These are phyloP conservation scores for Neotropicomus parvogracilis DNA, from an alignment of 1,284 basidiomycete species.

Conservation along the genomic window DNA sequence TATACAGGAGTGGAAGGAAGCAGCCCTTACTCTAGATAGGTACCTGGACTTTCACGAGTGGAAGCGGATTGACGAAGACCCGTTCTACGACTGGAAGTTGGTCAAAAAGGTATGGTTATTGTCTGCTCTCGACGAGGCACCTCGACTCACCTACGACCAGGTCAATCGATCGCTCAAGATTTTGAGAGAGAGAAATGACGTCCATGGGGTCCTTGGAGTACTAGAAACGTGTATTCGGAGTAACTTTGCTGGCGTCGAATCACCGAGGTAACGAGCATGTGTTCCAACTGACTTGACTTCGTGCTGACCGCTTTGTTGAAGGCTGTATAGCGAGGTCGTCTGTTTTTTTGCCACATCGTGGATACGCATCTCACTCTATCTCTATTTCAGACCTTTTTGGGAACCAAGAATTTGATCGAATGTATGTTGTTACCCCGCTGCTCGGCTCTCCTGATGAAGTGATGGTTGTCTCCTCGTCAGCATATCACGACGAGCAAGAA, in stretches of 20 bases:
- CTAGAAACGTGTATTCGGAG: slow-evolving; percentile 88
- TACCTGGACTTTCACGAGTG: slow-evolving; percentile 84
- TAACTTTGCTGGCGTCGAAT: slow-evolving; percentile 96
- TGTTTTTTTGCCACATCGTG: not conserved
- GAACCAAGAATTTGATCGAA: slow-evolving; percentile 86
- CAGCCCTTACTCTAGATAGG: slow-evolving; percentile 76
- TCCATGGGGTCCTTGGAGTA: slow-evolving; percentile 82
- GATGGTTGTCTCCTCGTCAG: slow-evolving; percentile 35
- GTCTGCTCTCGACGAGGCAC: not conserved
- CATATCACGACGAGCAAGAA: slow-evolving; percentile 80
- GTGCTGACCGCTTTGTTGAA: slow-evolving; percentile 25
- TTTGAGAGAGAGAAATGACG: slow-evolving; percentile 71
- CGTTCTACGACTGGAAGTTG: slow-evolving; percentile 86
- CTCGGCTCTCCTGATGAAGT: not conserved
- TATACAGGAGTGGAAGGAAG: slow-evolving; percentile 76
- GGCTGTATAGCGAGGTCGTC: slow-evolving; percentile 84
- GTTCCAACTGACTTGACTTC: not conserved
- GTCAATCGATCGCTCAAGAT: slow-evolving; percentile 63
- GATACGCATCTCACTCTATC: slow-evolving; percentile 6
- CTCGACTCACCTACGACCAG: slow-evolving; percentile 30
- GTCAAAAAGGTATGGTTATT: slow-evolving; percentile 58
- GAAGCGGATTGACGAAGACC: slow-evolving; percentile 83
- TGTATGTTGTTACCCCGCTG: slow-evolving; percentile 39
- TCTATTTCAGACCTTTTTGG: slow-evolving; percentile 71
- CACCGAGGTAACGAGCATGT: slow-evolving; percentile 50